Base-by-base conservation (phyloP, 23 red algal genomes). In the Pyropia yezoensis region DNA sequence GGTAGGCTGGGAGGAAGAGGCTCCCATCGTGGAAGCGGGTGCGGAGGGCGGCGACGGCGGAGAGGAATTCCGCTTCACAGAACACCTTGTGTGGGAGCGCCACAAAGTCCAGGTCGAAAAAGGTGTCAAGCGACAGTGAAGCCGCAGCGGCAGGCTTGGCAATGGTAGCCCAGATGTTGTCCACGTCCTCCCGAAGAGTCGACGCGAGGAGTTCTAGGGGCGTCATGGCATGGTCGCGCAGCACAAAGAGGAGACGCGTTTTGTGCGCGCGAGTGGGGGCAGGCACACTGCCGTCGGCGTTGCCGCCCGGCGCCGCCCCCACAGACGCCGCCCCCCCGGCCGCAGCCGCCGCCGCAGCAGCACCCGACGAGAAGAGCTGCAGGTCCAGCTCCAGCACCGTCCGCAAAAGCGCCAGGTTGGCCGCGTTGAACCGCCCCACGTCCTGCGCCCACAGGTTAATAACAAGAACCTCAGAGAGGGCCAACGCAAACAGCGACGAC, bases 381-480 rank as follows among this genome's bases (percentile, higher is more conserved):
- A 90, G 50, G 66, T 96, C 78, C 17, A 89, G 78, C 62, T 96
- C 92, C 72, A 96, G 79, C 29, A 96, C 77, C 16, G 85, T 96
- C 57, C 73, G 50, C 71, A 96, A 57, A 25, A 96, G 79, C 32
- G 75, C 63, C 66, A 96, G 62, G 61, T 96, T 96, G 0, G 92
- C 75, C 15, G 92, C 92, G 52, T 90, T 90, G 67, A 83, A 83
- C 45, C 92, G 77, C n/a, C 92, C 92, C 9, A 96, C 75, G 33
- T 96, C 92, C 63, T 96, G 92, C 45, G 84, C 69, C 91, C 91
- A 96, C 25, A 96, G 67, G 53, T 96, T 96, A 9, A 96, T 77
- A 15, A 96, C 67, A 3, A 96, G 83, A 17, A 96, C 85, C 58
- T 96, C 82, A 3, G 83, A 71, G 25, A 96, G 54, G 25, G 91